These are phyloP conservation scores for Suillus weaverae DNA, from an alignment of 768 basidiomycete species.

Conservation along the genomic window DNA sequence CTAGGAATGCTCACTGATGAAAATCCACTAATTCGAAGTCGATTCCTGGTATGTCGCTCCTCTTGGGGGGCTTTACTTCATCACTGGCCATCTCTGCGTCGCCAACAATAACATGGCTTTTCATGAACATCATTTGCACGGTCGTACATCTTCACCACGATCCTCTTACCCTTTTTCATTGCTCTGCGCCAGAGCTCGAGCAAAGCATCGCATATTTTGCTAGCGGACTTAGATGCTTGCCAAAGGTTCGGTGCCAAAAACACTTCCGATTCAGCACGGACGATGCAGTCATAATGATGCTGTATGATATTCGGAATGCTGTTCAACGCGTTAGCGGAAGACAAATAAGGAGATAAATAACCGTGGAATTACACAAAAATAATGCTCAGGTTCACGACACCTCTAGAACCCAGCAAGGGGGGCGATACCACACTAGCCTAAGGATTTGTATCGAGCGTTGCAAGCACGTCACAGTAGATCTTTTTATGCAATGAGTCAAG, in stretches of 20 bases:
- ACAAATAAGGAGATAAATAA: neutral
- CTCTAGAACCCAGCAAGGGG: slow-evolving; percentile 58
- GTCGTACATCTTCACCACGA: slow-evolving; percentile 70
- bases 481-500: slow-evolving; percentile 19
- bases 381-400: slow-evolving; percentile 61
- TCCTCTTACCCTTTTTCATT: slow-evolving; percentile 43
- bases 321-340: slow-evolving; percentile 12
- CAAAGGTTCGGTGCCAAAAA: slow-evolving; percentile 69
- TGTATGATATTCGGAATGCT: slow-evolving; percentile 74
- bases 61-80: slow-evolving; percentile 50
- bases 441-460: slow-evolving; percentile 55
- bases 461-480: slow-evolving; percentile 65
- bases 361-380: slow-evolving; percentile 47
- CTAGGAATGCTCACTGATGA: slow-evolving; percentile 33
- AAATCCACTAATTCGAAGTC: slow-evolving; percentile 61
- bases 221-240: slow-evolving; percentile 52
- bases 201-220: slow-evolving; percentile 50
- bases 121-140: slow-evolving; percentile 54
- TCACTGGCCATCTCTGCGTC: slow-evolving; percentile 44
- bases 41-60: slow-evolving; percentile 59
- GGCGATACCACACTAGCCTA: slow-evolving; percentile 61
- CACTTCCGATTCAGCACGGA: slow-evolving; percentile 61
- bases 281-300: slow-evolving; percentile 64
- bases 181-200: slow-evolving; percentile 51
- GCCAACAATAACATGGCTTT: slow-evolving; percentile 48